Evolutionary conservation across 148 eudicot genomes (phyloP).

Genomic region (Suaeda aralocaspica): DNA sequence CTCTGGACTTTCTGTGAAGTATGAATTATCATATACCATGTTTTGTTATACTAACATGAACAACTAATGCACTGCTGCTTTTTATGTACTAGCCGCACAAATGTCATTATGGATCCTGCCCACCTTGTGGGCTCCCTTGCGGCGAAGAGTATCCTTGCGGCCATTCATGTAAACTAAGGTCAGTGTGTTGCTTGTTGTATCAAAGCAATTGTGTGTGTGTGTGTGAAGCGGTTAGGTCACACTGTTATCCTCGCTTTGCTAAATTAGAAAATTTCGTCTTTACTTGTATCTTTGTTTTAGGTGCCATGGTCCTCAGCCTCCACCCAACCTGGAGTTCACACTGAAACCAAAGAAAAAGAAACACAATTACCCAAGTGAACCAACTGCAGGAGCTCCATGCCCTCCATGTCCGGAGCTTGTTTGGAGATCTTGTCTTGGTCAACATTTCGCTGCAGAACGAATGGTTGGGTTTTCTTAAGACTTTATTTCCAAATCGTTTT

Average conservation of each 20-base stretch:
- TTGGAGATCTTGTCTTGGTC: conserved; percentile 87
- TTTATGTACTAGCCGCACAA: conserved; percentile 62
- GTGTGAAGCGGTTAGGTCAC: not conserved
- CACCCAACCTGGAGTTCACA: conserved; percentile 74
- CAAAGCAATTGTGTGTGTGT: not conserved
- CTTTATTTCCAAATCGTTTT: not conserved
- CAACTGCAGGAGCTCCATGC: conserved; percentile 71
- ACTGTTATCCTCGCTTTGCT: not conserved
- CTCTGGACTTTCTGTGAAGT: not conserved
- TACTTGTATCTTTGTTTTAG: conserved; percentile 29
- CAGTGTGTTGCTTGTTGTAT: not conserved
- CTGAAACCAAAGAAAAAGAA: conserved; percentile 91
- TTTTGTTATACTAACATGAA: not conserved
- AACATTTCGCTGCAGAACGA: conserved; percentile 80
- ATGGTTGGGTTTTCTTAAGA: conserved; percentile 48
- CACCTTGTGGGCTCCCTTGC: conserved; percentile 73
- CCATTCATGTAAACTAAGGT: conserved; percentile 85
- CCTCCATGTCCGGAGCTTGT: conserved; percentile 96
- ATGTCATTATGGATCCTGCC: conserved; percentile 99
- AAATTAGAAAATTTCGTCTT: not conserved
- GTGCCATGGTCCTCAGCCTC: conserved; percentile 96
- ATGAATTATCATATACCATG: not conserved
- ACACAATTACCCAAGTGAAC: conserved; percentile 45
- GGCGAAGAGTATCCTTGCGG: conserved; percentile 84
- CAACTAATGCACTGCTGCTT: not conserved